Base-by-base conservation (phyloP, 2,329 filamentous ascomycete species). In the Whalleya microplaca region DNA sequence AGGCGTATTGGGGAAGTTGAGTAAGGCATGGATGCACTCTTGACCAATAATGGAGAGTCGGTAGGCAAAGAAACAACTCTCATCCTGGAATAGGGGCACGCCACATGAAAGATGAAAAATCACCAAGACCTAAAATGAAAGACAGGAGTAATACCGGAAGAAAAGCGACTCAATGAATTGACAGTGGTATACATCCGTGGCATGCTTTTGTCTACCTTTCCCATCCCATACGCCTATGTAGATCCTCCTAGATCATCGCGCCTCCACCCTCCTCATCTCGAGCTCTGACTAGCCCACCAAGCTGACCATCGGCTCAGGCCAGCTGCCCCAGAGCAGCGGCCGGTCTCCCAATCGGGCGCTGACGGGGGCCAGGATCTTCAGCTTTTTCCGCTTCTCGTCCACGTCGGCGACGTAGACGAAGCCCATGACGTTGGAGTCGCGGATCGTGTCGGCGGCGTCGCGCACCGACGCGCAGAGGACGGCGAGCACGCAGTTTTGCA, bases 381-480 rank as follows among this genome's bases (percentile, higher is more conserved):
- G 80, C 71, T 90, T 90, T 64, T 86, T 86, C 72, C 90, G 90
- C 65, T 89, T 88, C 69, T 91, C 90, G 69, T 99, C 93, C 3
- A 98, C 91, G 59, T 96, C 91, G 0, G 91, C 89, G 16, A 98
- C 90, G 69, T 96, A 97, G 27, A 97, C 83, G 69, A 96, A 99
- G 0, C 95, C 95, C 83, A 96, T 89, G 27, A 98, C 87, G 53
- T 88, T 89, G 7, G 92, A 87, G 65, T 93, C 89, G 12, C 91
- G 84, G 44, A 98, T 87, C 1, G 85, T 83, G 46, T 91, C 86
- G 6, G 89, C 83, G 0, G 83, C 77, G 58, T 95, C 92, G 45
- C 84, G 86, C 0, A 84, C 75, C 2, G 84, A 82, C 45, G 90
- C 92, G 69, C 92, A 87, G 73, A 96, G 92, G 51, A 99, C 87